Evolutionary conservation across 331 rosid species (phyloP), one percentile per base, ranked within the genome.

Genomic region (Rhamnella rubrinervis): DNA sequence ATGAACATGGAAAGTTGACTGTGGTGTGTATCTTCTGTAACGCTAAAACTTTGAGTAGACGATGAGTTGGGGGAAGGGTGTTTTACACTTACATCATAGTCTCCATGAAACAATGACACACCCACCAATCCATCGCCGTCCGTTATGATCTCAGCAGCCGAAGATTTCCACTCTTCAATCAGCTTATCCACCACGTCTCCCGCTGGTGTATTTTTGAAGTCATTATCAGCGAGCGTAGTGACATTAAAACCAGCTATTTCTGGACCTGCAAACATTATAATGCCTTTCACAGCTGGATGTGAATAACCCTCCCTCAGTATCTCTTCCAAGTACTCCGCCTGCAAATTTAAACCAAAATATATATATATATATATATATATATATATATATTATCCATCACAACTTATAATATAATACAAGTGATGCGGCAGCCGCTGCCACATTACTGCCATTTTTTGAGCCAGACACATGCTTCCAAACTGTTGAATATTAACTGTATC

Each of bases 171-270:
- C 78, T 93, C 92, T 0, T 18, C 12, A 61, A 93, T 66, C 61
- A 90, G 85, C 80, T 82, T 82, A 74, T 93, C 98, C 55, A 93
- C 92, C 49, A 86, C 86, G 7, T 93, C 89, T 63, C 98, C 96
- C 0, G 81, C 51, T 26, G 81, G 71, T 67, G 98, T 93, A 40
- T 82, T 93, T 11, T 65, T 64, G 72, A 88, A 93, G 77, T 83
- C 74, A 8, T 58, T 61, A 79, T 85, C 96, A 1, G 76, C 87
- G 2, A 89, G 86, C 21, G 81, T 35, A 25, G 75, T 82, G 6
- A 67, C 62, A 15, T 85, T 82, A 73, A 89, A 92, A 53, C 91
- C 89, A 15, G 88, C 98, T 20, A 59, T 37, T 55, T 31, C 67
- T 61, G 98, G 97, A 58, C 93, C 98, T 0, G 83, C 75, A 67